phyloP scores from a whole-genome alignment of 2,329 filamentous ascomycete genomes.

The Aspergillus fumigatiaffinis region DNA sequence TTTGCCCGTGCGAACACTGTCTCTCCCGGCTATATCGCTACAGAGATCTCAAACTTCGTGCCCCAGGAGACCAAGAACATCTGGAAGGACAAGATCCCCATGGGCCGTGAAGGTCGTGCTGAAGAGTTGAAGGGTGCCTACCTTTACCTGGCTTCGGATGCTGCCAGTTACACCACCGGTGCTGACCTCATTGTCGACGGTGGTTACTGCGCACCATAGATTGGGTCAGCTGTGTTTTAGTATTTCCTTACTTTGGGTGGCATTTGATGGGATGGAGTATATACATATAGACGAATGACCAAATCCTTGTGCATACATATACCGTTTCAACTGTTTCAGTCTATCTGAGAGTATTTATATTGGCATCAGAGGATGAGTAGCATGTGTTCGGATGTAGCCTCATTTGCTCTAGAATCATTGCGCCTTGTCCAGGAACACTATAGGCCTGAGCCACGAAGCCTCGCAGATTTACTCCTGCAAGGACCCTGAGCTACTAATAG shows the following conservation, averaged over 20 bases:
- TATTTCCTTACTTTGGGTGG: neutral
- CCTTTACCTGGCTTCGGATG: slow-evolving; percentile 76
- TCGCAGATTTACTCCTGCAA: neutral
- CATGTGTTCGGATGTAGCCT: too few species aligned
- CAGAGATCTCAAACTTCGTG: slow-evolving; percentile 66
- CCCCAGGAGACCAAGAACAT: slow-evolving; percentile 63
- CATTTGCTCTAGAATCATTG: too few species aligned
- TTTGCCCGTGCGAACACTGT: slow-evolving; percentile 71
- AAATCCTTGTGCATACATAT: too few species aligned
- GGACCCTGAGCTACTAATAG: too few species aligned
- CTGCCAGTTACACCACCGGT: slow-evolving; percentile 76
- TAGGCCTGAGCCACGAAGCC: slow-evolving; percentile 1
- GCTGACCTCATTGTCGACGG: slow-evolving; percentile 72
- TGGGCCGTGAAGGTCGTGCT: slow-evolving; percentile 69
- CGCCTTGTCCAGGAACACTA: too few species aligned
- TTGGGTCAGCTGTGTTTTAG: neutral
- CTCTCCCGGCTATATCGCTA: slow-evolving; percentile 72
- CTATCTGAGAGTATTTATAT: too few species aligned
- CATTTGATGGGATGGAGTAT: neutral
- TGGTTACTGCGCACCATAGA: slow-evolving; percentile 51
- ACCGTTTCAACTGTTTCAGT: neutral
- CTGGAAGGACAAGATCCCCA: slow-evolving; percentile 75
- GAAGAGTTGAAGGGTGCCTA: slow-evolving; percentile 80
- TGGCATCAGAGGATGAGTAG: too few species aligned
- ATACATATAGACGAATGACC: slow-evolving; percentile 7